phyloP scores from a whole-genome alignment of 2,329 filamentous ascomycete genomes.

The Daldinia eschscholtzii region DNA sequence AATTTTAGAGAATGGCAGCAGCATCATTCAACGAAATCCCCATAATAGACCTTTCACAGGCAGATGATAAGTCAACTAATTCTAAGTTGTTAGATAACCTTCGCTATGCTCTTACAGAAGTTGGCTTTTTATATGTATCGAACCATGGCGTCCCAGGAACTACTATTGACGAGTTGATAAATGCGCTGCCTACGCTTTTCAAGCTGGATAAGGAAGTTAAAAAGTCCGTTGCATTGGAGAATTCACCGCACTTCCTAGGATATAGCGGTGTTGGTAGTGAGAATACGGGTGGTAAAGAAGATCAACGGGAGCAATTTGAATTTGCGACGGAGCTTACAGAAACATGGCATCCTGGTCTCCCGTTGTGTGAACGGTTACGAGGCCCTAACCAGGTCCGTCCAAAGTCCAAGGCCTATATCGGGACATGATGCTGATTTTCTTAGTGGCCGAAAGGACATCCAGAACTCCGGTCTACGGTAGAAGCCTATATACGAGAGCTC shows the following conservation, averaged over 20 bases:
- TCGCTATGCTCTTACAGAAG: slow-evolving; percentile 61
- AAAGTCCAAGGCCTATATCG: neutral
- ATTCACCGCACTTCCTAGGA: slow-evolving; percentile 72
- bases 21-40: slow-evolving; percentile 59
- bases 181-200: slow-evolving; percentile 60
- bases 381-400: slow-evolving; percentile 62
- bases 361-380: slow-evolving; percentile 59
- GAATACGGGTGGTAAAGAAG: slow-evolving; percentile 64
- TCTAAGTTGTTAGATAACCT: slow-evolving; percentile 58
- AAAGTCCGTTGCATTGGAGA: slow-evolving; percentile 57
- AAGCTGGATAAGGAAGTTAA: slow-evolving; percentile 56
- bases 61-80: slow-evolving; percentile 53
- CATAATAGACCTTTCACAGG: slow-evolving; percentile 62
- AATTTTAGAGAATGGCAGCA: slow-evolving; percentile 27
- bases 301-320: slow-evolving; percentile 71
- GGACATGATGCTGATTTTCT: slow-evolving; percentile 9
- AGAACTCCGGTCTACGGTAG: slow-evolving; percentile 55
- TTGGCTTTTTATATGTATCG: slow-evolving; percentile 67
- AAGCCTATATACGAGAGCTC: slow-evolving; percentile 65
- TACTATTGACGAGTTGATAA: slow-evolving; percentile 55
- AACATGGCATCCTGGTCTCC: slow-evolving; percentile 51
- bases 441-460: slow-evolving; percentile 60
- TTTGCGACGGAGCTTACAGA: slow-evolving; percentile 67
- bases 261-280: slow-evolving; percentile 69
- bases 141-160: slow-evolving; percentile 61